phyloP scores from a whole-genome alignment of 257 asterid genomes.

The Fraxinus pennsylvanica region DNA sequence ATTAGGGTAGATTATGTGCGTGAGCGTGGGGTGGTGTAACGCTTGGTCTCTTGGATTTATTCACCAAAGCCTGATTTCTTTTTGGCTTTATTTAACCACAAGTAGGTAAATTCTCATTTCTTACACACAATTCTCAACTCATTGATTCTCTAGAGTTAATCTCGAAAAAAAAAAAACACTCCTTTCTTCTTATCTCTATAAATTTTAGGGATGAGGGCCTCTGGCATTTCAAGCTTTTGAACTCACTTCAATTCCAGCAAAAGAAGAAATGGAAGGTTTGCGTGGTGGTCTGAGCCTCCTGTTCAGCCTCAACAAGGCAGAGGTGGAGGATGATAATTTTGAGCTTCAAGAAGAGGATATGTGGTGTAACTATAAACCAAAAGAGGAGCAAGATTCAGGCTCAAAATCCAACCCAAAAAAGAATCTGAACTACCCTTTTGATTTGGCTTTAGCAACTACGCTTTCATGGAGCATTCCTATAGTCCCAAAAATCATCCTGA shows the following conservation, averaged over 20 bases:
- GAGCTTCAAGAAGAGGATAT: constrained; percentile 46
- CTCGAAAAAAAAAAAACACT: not conserved
- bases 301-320: not conserved
- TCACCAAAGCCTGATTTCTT: constrained; percentile 6
- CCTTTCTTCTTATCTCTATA: not conserved
- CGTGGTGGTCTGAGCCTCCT: not conserved
- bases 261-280: constrained; percentile 22
- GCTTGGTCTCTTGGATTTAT: not conserved
- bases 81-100: constrained; percentile 22
- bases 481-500: constrained; percentile 22
- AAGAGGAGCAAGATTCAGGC: constrained; percentile 17
- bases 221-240: not conserved
- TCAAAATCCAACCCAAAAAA: constrained; percentile 21
- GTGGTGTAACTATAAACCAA: constrained; percentile 32
- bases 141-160: constrained; percentile 16
- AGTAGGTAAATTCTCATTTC: constrained; percentile 38
- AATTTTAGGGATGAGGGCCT: not conserved
- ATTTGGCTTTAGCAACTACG: constrained; percentile 17
- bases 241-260: not conserved
- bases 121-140: constrained; percentile 14
- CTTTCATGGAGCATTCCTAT: constrained; percentile 29
- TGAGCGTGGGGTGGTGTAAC: not conserved
- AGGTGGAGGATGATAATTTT: constrained; percentile 25
- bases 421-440: not conserved
- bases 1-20: not conserved